Evolutionary conservation across 2,329 filamentous ascomycete genomes (phyloP).

Genomic region (Eutypa lata): DNA sequence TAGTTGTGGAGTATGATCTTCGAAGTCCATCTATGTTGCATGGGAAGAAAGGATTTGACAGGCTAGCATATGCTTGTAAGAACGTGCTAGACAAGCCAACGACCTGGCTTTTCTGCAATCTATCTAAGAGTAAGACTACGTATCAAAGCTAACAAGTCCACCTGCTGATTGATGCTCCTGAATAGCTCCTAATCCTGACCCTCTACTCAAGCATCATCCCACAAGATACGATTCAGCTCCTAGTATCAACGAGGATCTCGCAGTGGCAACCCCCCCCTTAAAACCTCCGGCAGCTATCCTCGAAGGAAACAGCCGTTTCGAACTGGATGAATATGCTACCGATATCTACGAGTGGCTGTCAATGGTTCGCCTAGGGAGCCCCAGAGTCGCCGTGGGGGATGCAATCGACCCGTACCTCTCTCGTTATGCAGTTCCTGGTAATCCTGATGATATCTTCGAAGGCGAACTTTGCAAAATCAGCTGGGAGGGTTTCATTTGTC

Average conservation of each 20-base stretch:
- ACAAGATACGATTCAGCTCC: slow-evolving; percentile 38
- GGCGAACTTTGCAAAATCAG: slow-evolving; percentile 47
- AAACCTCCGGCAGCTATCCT: slow-evolving; percentile 29
- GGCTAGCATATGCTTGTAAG: slow-evolving; percentile 73
- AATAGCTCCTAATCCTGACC: slow-evolving; percentile 46
- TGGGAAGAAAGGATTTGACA: slow-evolving; percentile 79
- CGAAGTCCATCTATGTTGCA: slow-evolving; percentile 71
- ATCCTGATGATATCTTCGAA: slow-evolving; percentile 16
- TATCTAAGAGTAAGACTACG: slow-evolving; percentile 43
- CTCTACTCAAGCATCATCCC: slow-evolving; percentile 44
- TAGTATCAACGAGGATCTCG: slow-evolving; percentile 21
- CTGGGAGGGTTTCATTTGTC: slow-evolving; percentile 58
- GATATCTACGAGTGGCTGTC: slow-evolving; percentile 74
- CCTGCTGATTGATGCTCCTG: slow-evolving; percentile 2
- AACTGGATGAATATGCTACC: slow-evolving; percentile 60
- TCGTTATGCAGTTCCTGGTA: slow-evolving; percentile 58
- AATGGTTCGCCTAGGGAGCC: slow-evolving; percentile 62
- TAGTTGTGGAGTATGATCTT: slow-evolving; percentile 76
- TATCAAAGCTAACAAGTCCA: not conserved
- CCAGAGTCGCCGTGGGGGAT: slow-evolving; percentile 57
- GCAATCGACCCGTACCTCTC: slow-evolving; percentile 66
- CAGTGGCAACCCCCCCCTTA: slow-evolving; percentile 31
- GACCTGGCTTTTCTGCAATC: slow-evolving; percentile 76
- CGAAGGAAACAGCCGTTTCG: slow-evolving; percentile 36
- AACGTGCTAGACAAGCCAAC: slow-evolving; percentile 67